phyloP scores from a whole-genome alignment of 441 rosid species.

The Erodium trifolium region DNA sequence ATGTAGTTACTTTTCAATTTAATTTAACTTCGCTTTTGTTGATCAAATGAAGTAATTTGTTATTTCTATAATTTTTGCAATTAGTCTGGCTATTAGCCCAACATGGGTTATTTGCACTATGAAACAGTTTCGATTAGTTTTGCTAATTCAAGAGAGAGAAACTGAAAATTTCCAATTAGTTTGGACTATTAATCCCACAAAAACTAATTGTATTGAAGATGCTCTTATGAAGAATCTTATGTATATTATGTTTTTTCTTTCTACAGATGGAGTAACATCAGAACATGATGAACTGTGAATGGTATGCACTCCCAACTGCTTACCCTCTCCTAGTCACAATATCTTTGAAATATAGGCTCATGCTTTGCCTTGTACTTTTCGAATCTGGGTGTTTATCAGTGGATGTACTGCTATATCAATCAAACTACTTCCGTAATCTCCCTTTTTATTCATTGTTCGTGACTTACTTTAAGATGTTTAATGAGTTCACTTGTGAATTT shows the following conservation, averaged over 20 bases:
- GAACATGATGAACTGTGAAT: constrained; percentile 44
- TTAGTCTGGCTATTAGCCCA: too few relatives aligned
- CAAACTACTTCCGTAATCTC: constrained; percentile 3
- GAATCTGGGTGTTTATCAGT: background rate
- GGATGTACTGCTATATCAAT: constrained; percentile 6
- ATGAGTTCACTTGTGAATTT: background rate
- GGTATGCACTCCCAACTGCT: constrained; percentile 13
- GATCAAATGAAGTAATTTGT: too few relatives aligned
- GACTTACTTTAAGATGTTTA: constrained; percentile 2
- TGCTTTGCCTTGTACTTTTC: constrained; percentile 4
- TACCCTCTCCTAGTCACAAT: background rate
- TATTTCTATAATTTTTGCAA: too few relatives aligned
- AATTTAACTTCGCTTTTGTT: too few relatives aligned
- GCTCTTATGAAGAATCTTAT: background rate
- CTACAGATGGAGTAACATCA: constrained; percentile 25
- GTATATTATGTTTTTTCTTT: constrained; percentile 10
- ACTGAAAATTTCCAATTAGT: too few relatives aligned
- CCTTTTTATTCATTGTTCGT: background rate
- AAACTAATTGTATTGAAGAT: too few relatives aligned
- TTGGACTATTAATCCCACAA: too few relatives aligned
- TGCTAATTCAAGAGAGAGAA: too few relatives aligned
- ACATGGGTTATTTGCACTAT: too few relatives aligned
- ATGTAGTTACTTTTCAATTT: too few relatives aligned
- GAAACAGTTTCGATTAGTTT: too few relatives aligned
- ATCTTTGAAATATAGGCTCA: background rate